Evolutionary conservation across 495 filamentous ascomycete species (phyloP).

Genomic region (Penicillium flavigenum): DNA sequence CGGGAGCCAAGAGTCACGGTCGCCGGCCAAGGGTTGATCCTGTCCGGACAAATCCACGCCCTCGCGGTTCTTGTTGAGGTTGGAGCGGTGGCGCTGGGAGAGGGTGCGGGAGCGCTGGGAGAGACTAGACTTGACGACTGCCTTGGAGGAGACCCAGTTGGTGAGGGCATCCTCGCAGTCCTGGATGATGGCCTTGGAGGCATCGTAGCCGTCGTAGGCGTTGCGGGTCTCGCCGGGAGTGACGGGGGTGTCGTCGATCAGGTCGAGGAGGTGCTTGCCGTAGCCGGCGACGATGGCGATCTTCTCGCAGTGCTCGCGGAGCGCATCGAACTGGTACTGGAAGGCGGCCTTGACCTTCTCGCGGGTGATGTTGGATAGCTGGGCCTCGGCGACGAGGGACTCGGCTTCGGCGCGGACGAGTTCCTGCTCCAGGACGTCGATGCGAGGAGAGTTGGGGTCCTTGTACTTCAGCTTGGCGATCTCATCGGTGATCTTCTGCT

Average conservation of each 20-base stretch:
- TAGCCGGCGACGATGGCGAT: constrained; percentile 95
- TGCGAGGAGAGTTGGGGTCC: constrained; percentile 95
- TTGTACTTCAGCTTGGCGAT: constrained; percentile 99
- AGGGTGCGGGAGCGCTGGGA: constrained; percentile 81
- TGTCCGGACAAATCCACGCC: constrained; percentile 80
- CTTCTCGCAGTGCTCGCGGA: constrained; percentile 98
- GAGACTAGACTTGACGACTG: constrained; percentile 79
- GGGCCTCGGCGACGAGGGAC: constrained; percentile 95
- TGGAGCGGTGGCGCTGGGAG: constrained; percentile 76
- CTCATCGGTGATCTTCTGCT: constrained; percentile 99
- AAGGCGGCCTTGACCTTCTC: constrained; percentile 99
- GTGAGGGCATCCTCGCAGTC: constrained; percentile 96
- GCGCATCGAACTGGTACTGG: constrained; percentile 96
- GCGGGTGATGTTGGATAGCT: constrained; percentile 97
- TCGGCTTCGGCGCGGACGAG: constrained; percentile 98
- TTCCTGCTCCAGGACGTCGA: constrained; percentile 97
- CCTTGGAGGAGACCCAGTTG: constrained; percentile 92
- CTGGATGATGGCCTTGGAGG: constrained; percentile 98
- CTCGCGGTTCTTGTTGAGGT: constrained; percentile 55
- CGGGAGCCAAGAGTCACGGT: constrained; percentile 87
- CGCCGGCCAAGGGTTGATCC: constrained; percentile 72
- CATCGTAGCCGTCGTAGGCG: constrained; percentile 97
- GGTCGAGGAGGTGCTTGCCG: constrained; percentile 92
- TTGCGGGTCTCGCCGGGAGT: constrained; percentile 95
- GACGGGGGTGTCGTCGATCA: constrained; percentile 94